These are phyloP conservation scores for Aspergillus sclerotioniger DNA, from an alignment of 495 filamentous ascomycete genomes.

Conservation along the genomic window DNA sequence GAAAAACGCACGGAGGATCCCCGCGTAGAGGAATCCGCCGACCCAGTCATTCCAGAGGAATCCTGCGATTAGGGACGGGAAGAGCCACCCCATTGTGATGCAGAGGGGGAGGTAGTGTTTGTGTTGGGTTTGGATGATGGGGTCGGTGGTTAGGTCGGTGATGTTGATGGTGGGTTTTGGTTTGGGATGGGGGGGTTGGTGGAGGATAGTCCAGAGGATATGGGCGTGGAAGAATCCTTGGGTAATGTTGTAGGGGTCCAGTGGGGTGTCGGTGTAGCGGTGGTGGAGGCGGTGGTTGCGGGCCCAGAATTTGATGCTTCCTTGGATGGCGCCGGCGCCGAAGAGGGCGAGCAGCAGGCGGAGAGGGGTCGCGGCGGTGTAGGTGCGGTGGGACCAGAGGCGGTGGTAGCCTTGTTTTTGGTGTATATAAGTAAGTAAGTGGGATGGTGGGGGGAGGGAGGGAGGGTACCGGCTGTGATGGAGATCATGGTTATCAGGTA, in stretches of 20 bases:
- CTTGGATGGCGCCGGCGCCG: slow-evolving; percentile 84
- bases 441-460: too few relatives aligned
- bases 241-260: slow-evolving; percentile 88
- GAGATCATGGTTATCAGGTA: not conserved
- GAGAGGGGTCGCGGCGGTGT: slow-evolving; percentile 71
- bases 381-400: slow-evolving; percentile 85
- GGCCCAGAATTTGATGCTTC: slow-evolving; percentile 90
- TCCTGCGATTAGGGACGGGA: slow-evolving; percentile 72
- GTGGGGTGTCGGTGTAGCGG: slow-evolving; percentile 90
- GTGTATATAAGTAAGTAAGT: not conserved
- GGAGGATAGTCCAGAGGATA: slow-evolving; percentile 77
- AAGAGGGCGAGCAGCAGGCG: slow-evolving; percentile 78
- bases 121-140: slow-evolving; percentile 81
- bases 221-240: slow-evolving; percentile 88
- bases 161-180: slow-evolving; percentile 75
- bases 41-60: slow-evolving; percentile 74
- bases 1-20: slow-evolving; percentile 83
- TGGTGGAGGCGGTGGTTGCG: slow-evolving; percentile 88
- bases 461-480: not conserved
- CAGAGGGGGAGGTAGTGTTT: slow-evolving; percentile 76
- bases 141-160: slow-evolving; percentile 79
- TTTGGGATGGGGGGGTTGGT: slow-evolving; percentile 64
- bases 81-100: slow-evolving; percentile 72
- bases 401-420: slow-evolving; percentile 71
- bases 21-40: slow-evolving; percentile 82